Evolutionary conservation across 2,329 filamentous ascomycete genomes (phyloP).

Genomic region (Fusarium gaditjirri): DNA sequence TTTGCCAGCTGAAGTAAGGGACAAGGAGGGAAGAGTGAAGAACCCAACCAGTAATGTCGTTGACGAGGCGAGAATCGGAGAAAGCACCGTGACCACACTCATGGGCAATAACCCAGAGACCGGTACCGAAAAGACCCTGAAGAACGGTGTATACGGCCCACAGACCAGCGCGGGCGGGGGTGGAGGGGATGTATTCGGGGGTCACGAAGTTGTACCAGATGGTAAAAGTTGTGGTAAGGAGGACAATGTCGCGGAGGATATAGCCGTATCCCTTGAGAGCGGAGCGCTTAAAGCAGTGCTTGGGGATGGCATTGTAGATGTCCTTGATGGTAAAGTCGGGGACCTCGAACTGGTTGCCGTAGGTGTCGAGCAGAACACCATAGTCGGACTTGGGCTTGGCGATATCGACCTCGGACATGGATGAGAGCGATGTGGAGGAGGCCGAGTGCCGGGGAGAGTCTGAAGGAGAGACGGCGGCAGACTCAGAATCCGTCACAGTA

Average conservation of each 20-base stretch:
- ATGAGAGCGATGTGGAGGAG: constrained; percentile 93
- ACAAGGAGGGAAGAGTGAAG: constrained; percentile 89
- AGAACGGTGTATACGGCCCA: constrained; percentile 77
- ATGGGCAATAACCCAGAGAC: constrained; percentile 95
- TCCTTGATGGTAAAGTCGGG: constrained; percentile 98
- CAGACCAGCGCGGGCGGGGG: constrained; percentile 70
- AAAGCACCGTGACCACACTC: constrained; percentile 98
- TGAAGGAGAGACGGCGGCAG: constrained; percentile 65
- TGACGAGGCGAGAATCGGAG: constrained; percentile 88
- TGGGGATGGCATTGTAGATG: constrained; percentile 95
- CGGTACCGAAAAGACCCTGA: constrained; percentile 93
- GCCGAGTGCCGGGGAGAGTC: constrained; percentile 72
- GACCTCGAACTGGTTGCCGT: constrained; percentile 93
- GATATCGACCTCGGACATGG: constrained; percentile 75
- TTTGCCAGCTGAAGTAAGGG: constrained; percentile 99
- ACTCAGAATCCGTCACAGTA: constrained; percentile 62
- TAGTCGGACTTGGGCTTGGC: constrained; percentile 53
- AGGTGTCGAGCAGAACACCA: constrained; percentile 84
- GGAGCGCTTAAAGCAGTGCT: constrained; percentile 95
- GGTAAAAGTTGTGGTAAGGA: constrained; percentile 81
- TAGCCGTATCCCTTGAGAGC: constrained; percentile 79
- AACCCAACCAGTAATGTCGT: constrained; percentile 92
- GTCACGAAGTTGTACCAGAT: constrained; percentile 91
- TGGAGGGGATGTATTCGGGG: constrained; percentile 81
- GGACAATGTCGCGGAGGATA: constrained; percentile 82